Evolutionary conservation across 2,329 filamentous ascomycete species (phyloP).

Genomic region (Pseudophaeomoniella oleicola): DNA sequence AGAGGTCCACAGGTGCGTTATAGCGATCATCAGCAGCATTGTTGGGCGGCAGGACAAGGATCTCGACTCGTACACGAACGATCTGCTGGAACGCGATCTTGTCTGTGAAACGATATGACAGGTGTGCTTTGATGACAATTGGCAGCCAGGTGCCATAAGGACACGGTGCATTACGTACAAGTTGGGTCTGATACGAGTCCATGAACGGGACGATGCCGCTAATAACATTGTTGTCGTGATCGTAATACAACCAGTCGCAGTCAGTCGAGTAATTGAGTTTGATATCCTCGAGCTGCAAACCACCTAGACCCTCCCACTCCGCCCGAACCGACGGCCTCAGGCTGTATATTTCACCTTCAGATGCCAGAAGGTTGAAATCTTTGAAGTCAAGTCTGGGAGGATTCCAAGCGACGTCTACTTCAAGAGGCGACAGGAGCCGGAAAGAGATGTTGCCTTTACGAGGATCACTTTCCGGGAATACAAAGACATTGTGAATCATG

Average conservation of each 20-base stretch:
- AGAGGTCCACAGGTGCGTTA: too few species aligned
- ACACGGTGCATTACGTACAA: neutral
- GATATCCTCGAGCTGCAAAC: neutral
- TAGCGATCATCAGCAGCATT: too few species aligned
- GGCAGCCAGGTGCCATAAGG: neutral
- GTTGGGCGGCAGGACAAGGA: neutral
- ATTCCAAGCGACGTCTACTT: neutral
- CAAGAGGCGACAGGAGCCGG: neutral
- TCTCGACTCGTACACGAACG: neutral
- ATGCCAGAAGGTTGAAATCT: neutral
- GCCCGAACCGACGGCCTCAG: neutral
- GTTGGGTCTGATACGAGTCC: neutral
- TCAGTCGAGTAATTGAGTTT: neutral
- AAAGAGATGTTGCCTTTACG: neutral
- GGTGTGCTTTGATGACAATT: neutral
- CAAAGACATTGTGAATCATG: neutral
- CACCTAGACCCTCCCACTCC: neutral
- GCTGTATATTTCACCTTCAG: neutral
- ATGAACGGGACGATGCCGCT: neutral
- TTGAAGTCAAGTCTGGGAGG: neutral
- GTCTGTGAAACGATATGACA: neutral
- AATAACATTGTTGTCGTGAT: neutral
- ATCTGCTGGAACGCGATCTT: neutral
- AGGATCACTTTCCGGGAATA: neutral
- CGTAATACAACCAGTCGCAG: neutral